Base-by-base conservation (phyloP, 2,329 filamentous ascomycete genomes). In the Aspergillus floridensis region DNA sequence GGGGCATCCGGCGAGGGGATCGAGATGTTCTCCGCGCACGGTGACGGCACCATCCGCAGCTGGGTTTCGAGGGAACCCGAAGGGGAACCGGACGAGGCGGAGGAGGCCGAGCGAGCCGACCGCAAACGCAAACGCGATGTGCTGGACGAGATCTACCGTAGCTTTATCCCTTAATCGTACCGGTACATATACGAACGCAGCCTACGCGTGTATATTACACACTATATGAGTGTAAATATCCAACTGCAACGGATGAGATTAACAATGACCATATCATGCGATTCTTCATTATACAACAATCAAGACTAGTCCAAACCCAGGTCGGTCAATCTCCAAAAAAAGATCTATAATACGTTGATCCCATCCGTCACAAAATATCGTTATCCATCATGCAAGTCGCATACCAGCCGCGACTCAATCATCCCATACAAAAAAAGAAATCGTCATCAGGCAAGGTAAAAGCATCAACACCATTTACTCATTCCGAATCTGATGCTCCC, bases 11-110 rank as follows among this genome's bases (percentile, higher is more conserved):
- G 80, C 6, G 76, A 82, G 58, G 86, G 86, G 0, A 72, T 88
- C 1, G 87, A 89, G 65, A 83, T 97, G 59, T 96, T 92, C 76
- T 95, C 91, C 56, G 89, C 87, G 2, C 92, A 96, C 68, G 82
- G 88, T 3, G 92, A 97, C 71, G 93, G 93, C 0, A 88, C 88
- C 55, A 93, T 98, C 59, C 84, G 89, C 49, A 85, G 85, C 4
- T 97, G 93, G 92, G 82, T 83, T 66, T 89, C 91, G 2, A 78
- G 79, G 38, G 76, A 85, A 5, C 75, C 79, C 1, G 84, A 83
- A 4, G 78, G 80, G 5, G 76, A 74, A 35, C 70, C 69, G 2
- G 68, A 73, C 12, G 77, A 80, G 57, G 73, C 72, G 60, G 80
- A 82, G 35, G 77, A 82, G 22, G 78, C 80, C n/a, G 84, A 82